These are phyloP conservation scores for Tylopilus subfusipes DNA, from an alignment of 768 basidiomycete species.

Conservation along the genomic window DNA sequence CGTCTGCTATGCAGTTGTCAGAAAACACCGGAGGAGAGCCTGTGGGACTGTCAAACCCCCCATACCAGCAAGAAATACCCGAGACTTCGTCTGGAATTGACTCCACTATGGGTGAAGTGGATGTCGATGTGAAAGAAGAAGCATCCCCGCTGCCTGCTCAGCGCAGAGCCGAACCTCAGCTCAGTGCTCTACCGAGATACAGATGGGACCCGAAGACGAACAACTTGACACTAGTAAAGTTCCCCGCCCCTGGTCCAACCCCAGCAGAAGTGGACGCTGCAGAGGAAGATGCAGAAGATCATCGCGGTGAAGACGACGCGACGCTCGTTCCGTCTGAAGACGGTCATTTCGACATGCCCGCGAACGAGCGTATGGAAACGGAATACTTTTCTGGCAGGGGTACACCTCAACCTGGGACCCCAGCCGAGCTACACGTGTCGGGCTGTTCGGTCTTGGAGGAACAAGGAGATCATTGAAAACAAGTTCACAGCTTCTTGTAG, in stretches of 20 bases:
- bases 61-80: background rate
- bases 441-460: background rate
- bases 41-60: background rate
- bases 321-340: conserved; percentile 18
- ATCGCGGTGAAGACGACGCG: conserved; percentile 10
- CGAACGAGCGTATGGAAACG: background rate
- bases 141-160: background rate
- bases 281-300: background rate
- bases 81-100: background rate
- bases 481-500: background rate
- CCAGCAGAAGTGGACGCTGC: background rate
- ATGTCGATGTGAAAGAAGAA: background rate
- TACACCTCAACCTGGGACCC: background rate
- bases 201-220: conserved; percentile 7
- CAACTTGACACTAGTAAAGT: background rate
- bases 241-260: background rate
- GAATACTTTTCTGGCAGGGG: background rate
- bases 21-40: background rate
- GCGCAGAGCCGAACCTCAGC: background rate
- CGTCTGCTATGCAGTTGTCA: background rate
- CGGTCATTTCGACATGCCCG: background rate
- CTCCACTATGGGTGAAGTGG: background rate
- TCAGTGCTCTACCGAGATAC: conserved; percentile 2
- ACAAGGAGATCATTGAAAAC: background rate
- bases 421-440: background rate